Percentiles rank a stretch among this genome's conserved stretches.
These are phyloP conservation scores for Madurella mycetomatis DNA, from an alignment of 2,329 filamentous ascomycete genomes.

Conservation along the genomic window DNA sequence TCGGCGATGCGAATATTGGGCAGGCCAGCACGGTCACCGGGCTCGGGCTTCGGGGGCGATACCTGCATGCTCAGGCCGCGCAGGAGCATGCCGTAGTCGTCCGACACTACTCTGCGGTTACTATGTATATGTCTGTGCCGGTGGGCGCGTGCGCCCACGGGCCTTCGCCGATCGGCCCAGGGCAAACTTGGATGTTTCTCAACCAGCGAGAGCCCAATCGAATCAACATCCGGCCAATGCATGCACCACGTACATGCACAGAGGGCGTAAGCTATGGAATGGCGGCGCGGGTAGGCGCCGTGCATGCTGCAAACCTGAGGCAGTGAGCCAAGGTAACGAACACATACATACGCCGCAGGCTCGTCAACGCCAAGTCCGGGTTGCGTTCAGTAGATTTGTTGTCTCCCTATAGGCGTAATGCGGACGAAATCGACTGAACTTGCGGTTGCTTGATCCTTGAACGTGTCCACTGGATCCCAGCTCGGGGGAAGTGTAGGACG, in stretches of 20 bases:
- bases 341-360: too few relatives aligned
- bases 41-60: background rate
- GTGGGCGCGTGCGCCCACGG: background rate
- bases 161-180: background rate
- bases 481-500: too few relatives aligned
- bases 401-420: too few relatives aligned
- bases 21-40: background rate
- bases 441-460: too few relatives aligned
- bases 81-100: background rate
- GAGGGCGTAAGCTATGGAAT: slow-evolving; percentile 7
- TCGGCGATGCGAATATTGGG: background rate
- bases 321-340: background rate
- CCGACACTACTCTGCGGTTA: background rate
- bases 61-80: background rate
- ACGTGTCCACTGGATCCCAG: too few relatives aligned
- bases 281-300: slow-evolving; percentile 10
- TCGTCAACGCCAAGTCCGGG: background rate
- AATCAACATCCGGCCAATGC: slow-evolving; percentile 34
- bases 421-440: too few relatives aligned
- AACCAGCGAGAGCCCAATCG: slow-evolving; percentile 16
- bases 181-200: background rate
- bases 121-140: background rate
- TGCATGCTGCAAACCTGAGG: slow-evolving; percentile 2
- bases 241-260: slow-evolving; percentile 27
- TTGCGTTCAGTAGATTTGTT: background rate